Base-by-base conservation (phyloP, 129 eudicot genomes). In the Ambrosia trifida region DNA sequence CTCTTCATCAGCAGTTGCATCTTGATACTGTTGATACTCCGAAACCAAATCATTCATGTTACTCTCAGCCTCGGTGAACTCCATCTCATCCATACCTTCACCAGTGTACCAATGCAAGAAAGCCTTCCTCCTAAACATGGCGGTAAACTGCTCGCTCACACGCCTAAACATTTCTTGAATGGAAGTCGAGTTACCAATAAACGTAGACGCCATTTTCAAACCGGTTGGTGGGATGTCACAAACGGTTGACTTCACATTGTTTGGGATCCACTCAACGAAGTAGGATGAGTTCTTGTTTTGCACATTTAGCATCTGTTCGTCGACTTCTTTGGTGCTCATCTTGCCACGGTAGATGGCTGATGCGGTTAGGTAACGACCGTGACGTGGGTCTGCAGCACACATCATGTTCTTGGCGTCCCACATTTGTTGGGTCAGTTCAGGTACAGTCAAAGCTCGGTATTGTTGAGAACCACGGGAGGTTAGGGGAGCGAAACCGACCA, bases 361-460 rank as follows among this genome's bases (percentile, higher is more conserved):
- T n/a, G 95, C 95, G 2, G 95, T 87, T 12, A 87, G 43, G 75
- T 87, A 87, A 0, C 95, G 84, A 0, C 95, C 95, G 17, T 87
- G 95, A 2, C 95, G 84, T 3, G 95, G 95, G 73, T 87, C 95
- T 7, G 95, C 95, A 2, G 95, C 95, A 11, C 95, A 87, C 95
- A 87, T 87, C 95, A 87, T 87, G 82, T 87, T 87, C 70, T 87
- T 87, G 30, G 95, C 70, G 14, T 87, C 95, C 95, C 95, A 87
- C 95, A 87, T 87, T 74, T 87, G 95, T 64, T 87, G 95, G 60
- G 95, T 87, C 9, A 87, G 90, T 63, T 87, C 95, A 0, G 95
- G 95, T 8, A 87, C 95, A 0, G 85, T 84, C 2, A 86, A 52
- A 9, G 87, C 79, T 16, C 91, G 87, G 83, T 86, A 86, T 44